Evolutionary conservation across 352 stramenopile species (phyloP).

Genomic region (Albugo candida): DNA sequence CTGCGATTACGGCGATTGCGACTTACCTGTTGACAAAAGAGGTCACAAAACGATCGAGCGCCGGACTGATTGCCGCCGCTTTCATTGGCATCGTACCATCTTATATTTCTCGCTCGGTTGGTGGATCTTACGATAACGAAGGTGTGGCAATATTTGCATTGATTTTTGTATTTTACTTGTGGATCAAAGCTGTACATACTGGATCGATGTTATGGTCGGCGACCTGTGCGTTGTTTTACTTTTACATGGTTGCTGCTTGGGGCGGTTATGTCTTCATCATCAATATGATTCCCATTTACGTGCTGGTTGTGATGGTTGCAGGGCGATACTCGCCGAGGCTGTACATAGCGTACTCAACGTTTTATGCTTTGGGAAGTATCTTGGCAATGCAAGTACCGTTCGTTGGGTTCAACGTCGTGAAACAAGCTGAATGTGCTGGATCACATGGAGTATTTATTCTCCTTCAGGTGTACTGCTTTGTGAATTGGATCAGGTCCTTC

Average conservation of each 20-base stretch:
- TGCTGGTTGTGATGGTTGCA: slow-evolving; percentile 83
- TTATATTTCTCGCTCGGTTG: slow-evolving; percentile 92
- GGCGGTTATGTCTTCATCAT: slow-evolving; percentile 98
- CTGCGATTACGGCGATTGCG: slow-evolving; percentile 72
- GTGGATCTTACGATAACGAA: slow-evolving; percentile 97
- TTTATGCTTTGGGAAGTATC: slow-evolving; percentile 91
- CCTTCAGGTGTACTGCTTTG: slow-evolving; percentile 69
- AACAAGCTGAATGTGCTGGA: slow-evolving; percentile 64
- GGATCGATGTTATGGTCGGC: slow-evolving; percentile 75
- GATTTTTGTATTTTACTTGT: slow-evolving; percentile 95
- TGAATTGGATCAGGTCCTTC: slow-evolving; percentile 53
- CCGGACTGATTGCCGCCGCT: slow-evolving; percentile 76
- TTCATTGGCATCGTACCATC: slow-evolving; percentile 94
- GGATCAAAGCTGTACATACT: slow-evolving; percentile 86
- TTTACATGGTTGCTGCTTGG: slow-evolving; percentile 95
- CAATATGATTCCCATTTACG: slow-evolving; percentile 97
- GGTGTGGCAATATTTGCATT: slow-evolving; percentile 94
- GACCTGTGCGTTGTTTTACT: slow-evolving; percentile 84
- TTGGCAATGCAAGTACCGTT: slow-evolving; percentile 96
- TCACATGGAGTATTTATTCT: slow-evolving; percentile 88
- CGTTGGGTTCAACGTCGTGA: slow-evolving; percentile 92
- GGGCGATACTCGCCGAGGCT: slow-evolving; percentile 86
- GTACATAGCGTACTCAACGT: slow-evolving; percentile 93
- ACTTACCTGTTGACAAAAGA: slow-evolving; percentile 83
- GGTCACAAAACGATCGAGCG: slow-evolving; percentile 76